Base-by-base conservation (phyloP, 73 alveolate genomes). In the Symbiodinium pilosum region DNA sequence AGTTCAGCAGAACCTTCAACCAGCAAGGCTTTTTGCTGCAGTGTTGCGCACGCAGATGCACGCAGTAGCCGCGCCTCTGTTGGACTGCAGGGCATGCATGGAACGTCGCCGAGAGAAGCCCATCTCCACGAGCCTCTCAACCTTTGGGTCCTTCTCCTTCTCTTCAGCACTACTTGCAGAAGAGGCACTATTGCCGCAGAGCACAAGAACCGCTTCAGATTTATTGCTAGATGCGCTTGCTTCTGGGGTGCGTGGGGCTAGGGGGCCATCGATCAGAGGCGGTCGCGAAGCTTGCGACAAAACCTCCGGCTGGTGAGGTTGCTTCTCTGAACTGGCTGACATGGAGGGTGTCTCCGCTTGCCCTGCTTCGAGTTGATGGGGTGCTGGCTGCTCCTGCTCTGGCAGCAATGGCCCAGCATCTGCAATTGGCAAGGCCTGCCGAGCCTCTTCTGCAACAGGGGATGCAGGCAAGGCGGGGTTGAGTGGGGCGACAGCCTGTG, bases 1-100 rank as follows among this genome's bases (percentile, higher is more conserved):
- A 34, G 54, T 40, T 81, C 88, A 7, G 88, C 88, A 81, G 88
- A 81, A 40, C 88, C 88, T n/a, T 68, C n/a, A n/a, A n/a, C n/a
- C n/a, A n/a, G n/a, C n/a, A n/a, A n/a, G n/a, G n/a, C n/a, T n/a
- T n/a, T n/a, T n/a, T n/a, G n/a, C n/a, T n/a, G n/a, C n/a, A n/a
- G n/a, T n/a, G n/a, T n/a, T n/a, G n/a, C n/a, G n/a, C n/a, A n/a
- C n/a, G n/a, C n/a, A n/a, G n/a, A n/a, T n/a, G n/a, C n/a, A n/a
- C n/a, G n/a, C n/a, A n/a, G n/a, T n/a, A n/a, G n/a, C n/a, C 38
- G 30, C 81, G 73, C 93, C 93, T 84, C 43, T 36, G 51, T 42
- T 28, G 36, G 7, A 20, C 75, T 84, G 44, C 47, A 84, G 43
- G 44, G 93, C 93, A 24, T 20, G 73, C 43, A 43, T 11, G 41